These are phyloP conservation scores for Litchi chinensis DNA, from an alignment of 345 rosid species.

Conservation along the genomic window DNA sequence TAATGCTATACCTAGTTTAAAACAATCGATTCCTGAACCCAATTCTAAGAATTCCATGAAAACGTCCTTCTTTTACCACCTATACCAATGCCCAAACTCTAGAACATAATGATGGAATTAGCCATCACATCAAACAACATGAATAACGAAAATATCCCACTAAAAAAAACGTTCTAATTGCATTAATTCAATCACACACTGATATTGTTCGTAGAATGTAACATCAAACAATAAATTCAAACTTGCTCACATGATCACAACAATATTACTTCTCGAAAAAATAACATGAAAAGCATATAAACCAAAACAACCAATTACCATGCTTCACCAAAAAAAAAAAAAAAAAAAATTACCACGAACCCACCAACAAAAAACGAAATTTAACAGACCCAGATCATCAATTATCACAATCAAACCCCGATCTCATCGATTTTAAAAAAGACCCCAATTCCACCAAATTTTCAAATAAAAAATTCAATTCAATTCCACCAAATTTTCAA, in stretches of 20 bases:
- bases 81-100: not conserved
- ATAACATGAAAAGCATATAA: not conserved
- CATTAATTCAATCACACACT: not conserved
- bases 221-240: not conserved
- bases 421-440: slow-evolving; percentile 23
- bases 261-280: not conserved
- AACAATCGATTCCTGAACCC: not conserved
- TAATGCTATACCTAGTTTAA: not conserved
- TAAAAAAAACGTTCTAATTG: not conserved
- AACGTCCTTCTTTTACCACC: not conserved
- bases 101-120: not conserved
- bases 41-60: not conserved
- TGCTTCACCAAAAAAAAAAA: too few relatives aligned
- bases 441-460: not conserved
- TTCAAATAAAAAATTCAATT: not conserved
- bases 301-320: not conserved
- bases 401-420: slow-evolving; percentile 20
- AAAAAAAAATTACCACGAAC: not conserved
- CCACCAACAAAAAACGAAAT: not conserved
- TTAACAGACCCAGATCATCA: not conserved
- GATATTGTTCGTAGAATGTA: not conserved
- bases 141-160: not conserved
- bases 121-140: not conserved
- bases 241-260: not conserved
- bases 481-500: not conserved